Conservation (phyloP, 805 yeast species). For the Yarrowia osloensis region DNA sequence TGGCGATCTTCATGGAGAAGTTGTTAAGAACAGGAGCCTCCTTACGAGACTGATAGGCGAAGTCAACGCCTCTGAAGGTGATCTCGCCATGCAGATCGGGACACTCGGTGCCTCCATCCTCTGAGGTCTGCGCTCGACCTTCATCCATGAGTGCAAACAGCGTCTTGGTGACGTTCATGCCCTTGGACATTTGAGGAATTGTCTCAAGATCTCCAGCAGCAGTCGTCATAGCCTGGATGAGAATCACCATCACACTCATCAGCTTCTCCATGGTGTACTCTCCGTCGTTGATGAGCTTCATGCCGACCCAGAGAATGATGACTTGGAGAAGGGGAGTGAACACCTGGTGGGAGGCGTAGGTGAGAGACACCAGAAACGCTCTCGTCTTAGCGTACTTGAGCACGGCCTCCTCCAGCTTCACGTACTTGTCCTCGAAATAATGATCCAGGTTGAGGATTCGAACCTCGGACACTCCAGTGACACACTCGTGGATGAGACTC, state of each 20-base stretch:
- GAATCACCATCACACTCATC: constrained; percentile 68
- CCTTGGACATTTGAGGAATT: constrained; percentile 79
- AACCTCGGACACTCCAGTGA: constrained; percentile 64
- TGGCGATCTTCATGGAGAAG: constrained; percentile 48
- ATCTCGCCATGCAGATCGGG: constrained; percentile 37
- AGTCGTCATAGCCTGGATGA: constrained; percentile 70
- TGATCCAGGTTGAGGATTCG: constrained; percentile 55
- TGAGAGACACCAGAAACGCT: constrained; percentile 64
- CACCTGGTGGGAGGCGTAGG: constrained; percentile 59
- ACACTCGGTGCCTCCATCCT: background rate
- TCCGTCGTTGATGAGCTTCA: constrained; percentile 61
- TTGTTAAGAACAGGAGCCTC: constrained; percentile 44
- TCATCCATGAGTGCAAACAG: constrained; percentile 10
- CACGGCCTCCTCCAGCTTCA: constrained; percentile 42
- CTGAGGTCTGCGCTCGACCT: background rate
- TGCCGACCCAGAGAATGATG: constrained; percentile 75
- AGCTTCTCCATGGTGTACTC: constrained; percentile 60
- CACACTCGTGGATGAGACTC: constrained; percentile 50
- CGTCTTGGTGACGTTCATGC: constrained; percentile 47
- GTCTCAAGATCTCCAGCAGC: constrained; percentile 61
- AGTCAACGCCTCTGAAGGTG: constrained; percentile 50
- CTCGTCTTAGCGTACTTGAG: constrained; percentile 51
- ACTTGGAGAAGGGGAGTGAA: constrained; percentile 66
- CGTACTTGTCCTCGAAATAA: constrained; percentile 50
- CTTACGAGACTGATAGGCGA: constrained; percentile 38